Evolutionary conservation across 1,284 basidiomycete species (phyloP), one percentile per base, ranked within the genome.

Genomic region (Tilletia indica): DNA sequence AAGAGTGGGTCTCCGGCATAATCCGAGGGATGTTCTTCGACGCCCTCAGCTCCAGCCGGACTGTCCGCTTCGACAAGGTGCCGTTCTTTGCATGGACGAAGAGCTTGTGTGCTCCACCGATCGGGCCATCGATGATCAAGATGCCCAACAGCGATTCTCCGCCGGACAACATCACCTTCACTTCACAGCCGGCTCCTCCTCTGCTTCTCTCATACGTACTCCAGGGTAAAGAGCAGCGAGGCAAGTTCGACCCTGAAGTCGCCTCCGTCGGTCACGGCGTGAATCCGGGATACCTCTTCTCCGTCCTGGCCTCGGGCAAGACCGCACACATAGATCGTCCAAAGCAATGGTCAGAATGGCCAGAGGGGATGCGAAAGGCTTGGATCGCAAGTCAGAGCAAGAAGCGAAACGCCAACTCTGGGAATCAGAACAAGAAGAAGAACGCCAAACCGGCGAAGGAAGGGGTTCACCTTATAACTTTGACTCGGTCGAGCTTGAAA

Each of bases 201-300:
- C 38, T 56, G 70, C 75, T 81, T 0, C 56, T 82, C 0, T 85
- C 86, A 31, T 97, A 94, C 82, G 87, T 95, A 34, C 85, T 91
- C 56, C 87, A 92, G 67, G 93, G 93, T 0, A 92, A 93, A 0
- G 87, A 87, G 2, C 86, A 90, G 49, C 89, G 93, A 2, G 94
- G 94, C n/a, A 93, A 92, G 84, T 96, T 98, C 80, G 89, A 96
- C 75, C 89, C 85, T 0, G 85, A 85, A 71, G 90, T 89, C 75
- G 93, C 94, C 0, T 81, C 86, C 5, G 38, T 34, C 25, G 88
- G 86, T 45, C 86, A 94, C 0, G 90, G 91, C 9, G 86, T 98
- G 2, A 87, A 88, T 1, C 86, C 86, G 1, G 92, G 92, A 3
- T 87, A 87, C 2, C 73, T 86, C 2, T 85, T 86, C 64, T 84